Evolutionary conservation across 768 basidiomycete genomes (phyloP).

Genomic region (Pleurotus eryngii): DNA sequence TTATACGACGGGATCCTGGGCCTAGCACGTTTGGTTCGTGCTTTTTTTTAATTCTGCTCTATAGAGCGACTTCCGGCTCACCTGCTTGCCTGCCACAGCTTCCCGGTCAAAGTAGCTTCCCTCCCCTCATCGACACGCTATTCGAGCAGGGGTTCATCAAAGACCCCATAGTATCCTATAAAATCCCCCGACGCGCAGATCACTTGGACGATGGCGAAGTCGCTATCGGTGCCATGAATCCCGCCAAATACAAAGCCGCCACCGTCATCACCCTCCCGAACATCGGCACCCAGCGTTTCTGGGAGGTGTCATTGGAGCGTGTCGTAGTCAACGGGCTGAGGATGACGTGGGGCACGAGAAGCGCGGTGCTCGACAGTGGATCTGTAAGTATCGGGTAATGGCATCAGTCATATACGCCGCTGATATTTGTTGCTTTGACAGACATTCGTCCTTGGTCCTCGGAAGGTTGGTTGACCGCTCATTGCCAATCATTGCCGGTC

Average conservation of each 20-base stretch:
- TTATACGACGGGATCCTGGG: conserved; percentile 62
- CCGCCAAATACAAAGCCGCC: conserved; percentile 44
- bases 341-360: conserved; percentile 44
- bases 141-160: conserved; percentile 44
- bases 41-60: neutral
- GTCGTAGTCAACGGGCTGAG: conserved; percentile 47
- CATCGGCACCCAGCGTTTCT: conserved; percentile 54
- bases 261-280: conserved; percentile 48
- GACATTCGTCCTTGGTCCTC: conserved; percentile 1
- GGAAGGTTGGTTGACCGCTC: neutral
- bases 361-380: conserved; percentile 69
- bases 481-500: neutral
- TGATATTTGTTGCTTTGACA: neutral
- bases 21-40: conserved; percentile 23
- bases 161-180: conserved; percentile 59
- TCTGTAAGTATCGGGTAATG: neutral
- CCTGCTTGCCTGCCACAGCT: conserved; percentile 32
- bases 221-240: conserved; percentile 58
- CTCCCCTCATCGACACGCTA: conserved; percentile 60
- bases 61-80: neutral
- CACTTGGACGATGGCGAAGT: conserved; percentile 55
- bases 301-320: conserved; percentile 55
- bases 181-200: conserved; percentile 60
- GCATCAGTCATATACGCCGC: neutral
- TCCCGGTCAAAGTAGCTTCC: conserved; percentile 52